These are phyloP conservation scores for Collariella sp. DNA, from an alignment of 495 filamentous ascomycete species.

Conservation along the genomic window DNA sequence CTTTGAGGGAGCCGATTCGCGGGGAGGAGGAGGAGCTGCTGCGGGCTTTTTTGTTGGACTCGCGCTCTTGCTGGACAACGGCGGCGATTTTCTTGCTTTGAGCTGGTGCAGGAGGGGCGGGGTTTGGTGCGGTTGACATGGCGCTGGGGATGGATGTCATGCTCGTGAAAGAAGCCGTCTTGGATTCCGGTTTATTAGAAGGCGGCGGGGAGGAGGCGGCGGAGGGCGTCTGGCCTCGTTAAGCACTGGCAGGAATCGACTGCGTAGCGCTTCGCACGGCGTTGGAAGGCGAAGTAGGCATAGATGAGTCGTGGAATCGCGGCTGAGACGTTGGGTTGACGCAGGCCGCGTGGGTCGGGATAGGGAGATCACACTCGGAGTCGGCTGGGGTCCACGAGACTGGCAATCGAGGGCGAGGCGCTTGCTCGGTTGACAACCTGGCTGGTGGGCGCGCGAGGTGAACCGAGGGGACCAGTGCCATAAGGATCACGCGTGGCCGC, in stretches of 20 bases:
- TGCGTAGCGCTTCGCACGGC: constrained; percentile 21
- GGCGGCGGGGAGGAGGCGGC: constrained; percentile 23
- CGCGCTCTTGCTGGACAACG: constrained; percentile 28
- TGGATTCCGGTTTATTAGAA: constrained; percentile 18
- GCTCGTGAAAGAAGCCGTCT: constrained; percentile 34
- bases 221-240: constrained; percentile 29
- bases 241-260: constrained; percentile 23
- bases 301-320: constrained; percentile 25
- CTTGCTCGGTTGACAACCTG: constrained; percentile 58
- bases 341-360: constrained; percentile 36
- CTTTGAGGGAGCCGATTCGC: constrained; percentile 31
- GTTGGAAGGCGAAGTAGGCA: constrained; percentile 27
- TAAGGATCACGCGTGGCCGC: constrained; percentile 43
- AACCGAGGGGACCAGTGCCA: constrained; percentile 43
- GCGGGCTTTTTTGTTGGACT: constrained; percentile 34
- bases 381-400: constrained; percentile 67
- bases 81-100: constrained; percentile 29
- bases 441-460: constrained; percentile 42
- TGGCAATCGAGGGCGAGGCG: constrained; percentile 82
- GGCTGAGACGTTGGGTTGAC: constrained; percentile 22
- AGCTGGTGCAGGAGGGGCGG: constrained; percentile 8
- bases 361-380: constrained; percentile 38
- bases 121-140: constrained; percentile 2
- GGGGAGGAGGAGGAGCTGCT: constrained; percentile 37
- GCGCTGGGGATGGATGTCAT: constrained; percentile 19